Conservation (phyloP, 805 yeast genomes). For the Kazachstania psychrophila region DNA sequence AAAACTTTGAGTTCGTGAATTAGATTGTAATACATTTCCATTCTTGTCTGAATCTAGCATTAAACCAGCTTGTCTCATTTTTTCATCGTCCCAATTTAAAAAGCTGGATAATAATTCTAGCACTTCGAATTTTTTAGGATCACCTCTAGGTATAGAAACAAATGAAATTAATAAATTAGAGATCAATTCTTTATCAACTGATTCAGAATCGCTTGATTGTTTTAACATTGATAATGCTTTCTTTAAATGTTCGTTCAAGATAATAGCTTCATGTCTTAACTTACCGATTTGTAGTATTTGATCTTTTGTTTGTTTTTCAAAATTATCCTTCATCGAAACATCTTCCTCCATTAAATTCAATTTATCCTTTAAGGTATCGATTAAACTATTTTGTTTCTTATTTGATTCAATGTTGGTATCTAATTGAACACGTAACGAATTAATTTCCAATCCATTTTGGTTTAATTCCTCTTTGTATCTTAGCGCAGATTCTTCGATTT, state of each 20-base stretch:
- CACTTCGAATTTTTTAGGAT: slow-evolving; percentile 89
- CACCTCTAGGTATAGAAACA: slow-evolving; percentile 82
- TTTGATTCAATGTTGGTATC: slow-evolving; percentile 16
- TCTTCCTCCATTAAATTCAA: slow-evolving; percentile 16
- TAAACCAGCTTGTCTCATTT: slow-evolving; percentile 68
- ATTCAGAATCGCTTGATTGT: slow-evolving; percentile 61
- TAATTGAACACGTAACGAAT: slow-evolving; percentile 23
- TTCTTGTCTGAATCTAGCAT: slow-evolving; percentile 14
- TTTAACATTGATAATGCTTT: slow-evolving; percentile 81
- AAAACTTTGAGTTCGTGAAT: slow-evolving; percentile 43
- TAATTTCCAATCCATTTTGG: slow-evolving; percentile 19
- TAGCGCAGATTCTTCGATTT: slow-evolving; percentile 7
- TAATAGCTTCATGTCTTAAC: slow-evolving; percentile 87
- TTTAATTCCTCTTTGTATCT: slow-evolving; percentile 17
- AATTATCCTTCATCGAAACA: slow-evolving; percentile 25
- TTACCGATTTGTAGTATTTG: slow-evolving; percentile 80
- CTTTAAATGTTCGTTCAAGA: slow-evolving; percentile 88
- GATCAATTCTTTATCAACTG: slow-evolving; percentile 80
- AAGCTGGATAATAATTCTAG: slow-evolving; percentile 73
- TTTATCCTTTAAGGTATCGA: slow-evolving; percentile 21
- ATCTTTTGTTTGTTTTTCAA: slow-evolving; percentile 50
- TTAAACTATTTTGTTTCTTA: slow-evolving; percentile 6
- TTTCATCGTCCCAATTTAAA: slow-evolving; percentile 80
- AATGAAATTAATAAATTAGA: slow-evolving; percentile 81
- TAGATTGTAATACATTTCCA: slow-evolving; percentile 10